Evolutionary conservation across 2,329 filamentous ascomycete genomes (phyloP), one percentile per base, ranked within the genome.

Genomic region (Rhynchosporium graminicola): DNA sequence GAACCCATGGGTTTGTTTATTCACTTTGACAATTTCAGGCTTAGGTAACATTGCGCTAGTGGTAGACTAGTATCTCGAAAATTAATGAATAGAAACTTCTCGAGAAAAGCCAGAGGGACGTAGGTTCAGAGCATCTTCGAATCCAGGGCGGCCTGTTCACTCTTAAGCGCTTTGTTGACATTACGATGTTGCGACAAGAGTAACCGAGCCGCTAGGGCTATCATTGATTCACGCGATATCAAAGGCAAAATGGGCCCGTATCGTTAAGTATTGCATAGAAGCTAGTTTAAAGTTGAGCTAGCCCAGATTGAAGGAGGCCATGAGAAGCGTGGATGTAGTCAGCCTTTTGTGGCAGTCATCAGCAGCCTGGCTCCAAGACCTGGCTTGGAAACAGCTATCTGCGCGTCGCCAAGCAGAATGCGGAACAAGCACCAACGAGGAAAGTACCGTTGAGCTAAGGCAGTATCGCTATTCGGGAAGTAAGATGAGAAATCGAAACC

Each of bases 131-230:
- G 7, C n/a, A 13, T 43, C 20, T 43, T 43, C 42, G 13, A 43
- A n/a, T 20, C 20, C 20, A 20, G 20, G 20, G 20, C n/a, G n/a
- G 20, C 20, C 20, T 20, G 15, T 43, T 3, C 12, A 4, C 15
- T n/a, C 20, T 4, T 43, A 12, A 43, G 42, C 15, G 42, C 42
- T 52, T 52, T 52, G 50, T 52, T 52, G 31, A 52, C 50, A 20
- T 52, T 38, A 3, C 5, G 5, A 38, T n/a, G 4, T 20, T 26
- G 20, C 20, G 13, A 52, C 8, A 15, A 31, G n/a, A 33, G 38
- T 33, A 52, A 26, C 50, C 50, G 50, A 52, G 50, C 10, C 33
- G 45, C 28, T 52, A 38, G 50, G 31, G 12, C 4, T 9, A 52
- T 52, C 9, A 52, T 33, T 26, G 5, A 40, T 40, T 33, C 50